Evolutionary conservation across 164 flowering plant genomes (phyloP), one percentile per base, ranked within the genome.

Genomic region (Malania oleifera): DNA sequence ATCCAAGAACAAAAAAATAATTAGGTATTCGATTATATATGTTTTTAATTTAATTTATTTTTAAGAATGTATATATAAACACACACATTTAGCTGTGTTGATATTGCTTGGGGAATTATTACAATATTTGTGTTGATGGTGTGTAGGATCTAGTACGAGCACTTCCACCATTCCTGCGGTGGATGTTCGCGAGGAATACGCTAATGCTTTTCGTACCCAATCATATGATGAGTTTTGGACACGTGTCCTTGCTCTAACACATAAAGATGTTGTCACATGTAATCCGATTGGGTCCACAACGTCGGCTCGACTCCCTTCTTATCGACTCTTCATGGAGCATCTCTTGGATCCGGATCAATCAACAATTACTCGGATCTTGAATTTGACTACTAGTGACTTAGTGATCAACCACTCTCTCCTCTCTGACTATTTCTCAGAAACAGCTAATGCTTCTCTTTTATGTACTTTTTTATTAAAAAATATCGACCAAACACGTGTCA

Each of bases 161-260:
- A 9, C 19, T 10, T 24, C 54, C 5, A 22, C 12, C 13, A 23
- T 5, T 15, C 17, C 62, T 1, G n/a, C 31, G 15, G 46, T 72
- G 23, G 87, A 87, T 46, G 64, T 84, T 7, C 70, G 81, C 0
- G 91, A 83, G 57, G 95, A 87, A 50, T 87, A 85, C 24, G 89
- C 87, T 3, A 82, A 77, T 10, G 87, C 95, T 7, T 87, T 87
- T 27, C 75, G 89, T 1, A 87, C 96, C 0, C 77, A 83, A 65
- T 87, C 96, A 1, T 87, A 87, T 75, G 60, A 27, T 11, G 78
- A 77, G 15, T 87, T 87, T 23, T 87, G 89, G 91, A 64, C 81
- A 18, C 83, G 83, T 26, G 82, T 85, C 51, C 63, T 70, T 0
- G 66, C 74, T 5, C 31, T 85, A 2, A 68, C 69, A 47, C 18